phyloP scores from a whole-genome alignment of 2,329 filamentous ascomycete genomes.

The Hypocreales sp. region DNA sequence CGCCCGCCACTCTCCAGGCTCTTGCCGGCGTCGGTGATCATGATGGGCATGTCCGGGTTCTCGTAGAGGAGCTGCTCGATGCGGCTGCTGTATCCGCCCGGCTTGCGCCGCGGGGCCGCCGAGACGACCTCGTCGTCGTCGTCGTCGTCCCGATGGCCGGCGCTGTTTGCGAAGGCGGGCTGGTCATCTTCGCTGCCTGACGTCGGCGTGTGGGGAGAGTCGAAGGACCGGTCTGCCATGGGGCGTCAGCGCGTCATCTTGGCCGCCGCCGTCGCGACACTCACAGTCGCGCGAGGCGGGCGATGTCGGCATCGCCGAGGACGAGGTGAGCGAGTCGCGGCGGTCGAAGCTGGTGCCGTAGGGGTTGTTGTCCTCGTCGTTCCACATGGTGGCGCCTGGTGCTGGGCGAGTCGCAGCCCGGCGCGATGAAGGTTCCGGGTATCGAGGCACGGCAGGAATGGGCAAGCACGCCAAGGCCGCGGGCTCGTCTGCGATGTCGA shows the following conservation, averaged over 20 bases:
- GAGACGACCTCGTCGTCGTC: constrained; percentile 32
- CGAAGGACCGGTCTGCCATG: constrained; percentile 26
- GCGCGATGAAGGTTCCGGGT: no score
- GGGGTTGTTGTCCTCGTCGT: constrained; percentile 95
- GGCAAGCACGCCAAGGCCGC: no score
- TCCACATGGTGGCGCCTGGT: constrained; percentile 58
- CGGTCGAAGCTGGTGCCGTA: constrained; percentile 85
- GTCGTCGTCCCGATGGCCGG: constrained; percentile 9
- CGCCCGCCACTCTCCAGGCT: constrained; percentile 80
- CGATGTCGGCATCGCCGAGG: constrained; percentile 48
- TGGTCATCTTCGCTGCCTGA: constrained; percentile 54
- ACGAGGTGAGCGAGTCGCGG: constrained; percentile 63
- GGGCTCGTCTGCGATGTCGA: no score
- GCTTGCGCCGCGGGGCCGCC: constrained; percentile 46
- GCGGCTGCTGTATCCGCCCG: constrained; percentile 82
- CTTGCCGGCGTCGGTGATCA: constrained; percentile 93
- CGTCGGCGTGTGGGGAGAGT: constrained; percentile 56
- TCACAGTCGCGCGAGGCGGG: constrained; percentile 42
- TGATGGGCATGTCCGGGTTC: constrained; percentile 73
- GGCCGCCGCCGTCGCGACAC: constrained; percentile 11
- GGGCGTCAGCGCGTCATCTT: not conserved
- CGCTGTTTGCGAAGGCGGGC: constrained; percentile 19
- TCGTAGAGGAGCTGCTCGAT: constrained; percentile 97
- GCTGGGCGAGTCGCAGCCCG: not conserved
- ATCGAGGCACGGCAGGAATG: no score